A percentile compares a stretch with the other conserved stretches of the same genome.
Evolutionary conservation across 2,329 filamentous ascomycete genomes (phyloP).

Genomic region (Cladosporium sp.): DNA sequence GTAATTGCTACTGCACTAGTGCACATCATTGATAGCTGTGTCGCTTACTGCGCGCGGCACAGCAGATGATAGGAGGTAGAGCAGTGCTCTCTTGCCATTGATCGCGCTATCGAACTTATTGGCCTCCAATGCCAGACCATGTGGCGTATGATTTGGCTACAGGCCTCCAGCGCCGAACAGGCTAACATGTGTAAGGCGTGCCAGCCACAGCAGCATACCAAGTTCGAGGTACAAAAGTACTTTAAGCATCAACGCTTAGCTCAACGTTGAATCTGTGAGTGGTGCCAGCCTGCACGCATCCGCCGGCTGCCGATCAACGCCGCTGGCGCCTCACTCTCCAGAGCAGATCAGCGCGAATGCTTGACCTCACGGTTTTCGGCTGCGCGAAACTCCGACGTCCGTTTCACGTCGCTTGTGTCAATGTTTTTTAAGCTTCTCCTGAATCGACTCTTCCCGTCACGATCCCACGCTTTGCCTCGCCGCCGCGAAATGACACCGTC

Average conservation of each 20-base stretch:
- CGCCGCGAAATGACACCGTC: neutral
- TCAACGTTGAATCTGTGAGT: conserved; percentile 10
- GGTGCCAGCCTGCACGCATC: neutral
- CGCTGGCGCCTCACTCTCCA: conserved; percentile 3
- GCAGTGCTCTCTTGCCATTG: too few relatives aligned
- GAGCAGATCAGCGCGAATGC: neutral
- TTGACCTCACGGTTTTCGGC: neutral
- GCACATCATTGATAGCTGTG: neutral
- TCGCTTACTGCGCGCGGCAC: neutral
- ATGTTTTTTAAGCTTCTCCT: neutral
- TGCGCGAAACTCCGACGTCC: neutral
- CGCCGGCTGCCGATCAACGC: conserved; percentile 8
- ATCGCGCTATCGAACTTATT: too few relatives aligned
- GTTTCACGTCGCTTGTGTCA: neutral
- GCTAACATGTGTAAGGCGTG: neutral
- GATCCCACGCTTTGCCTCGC: neutral
- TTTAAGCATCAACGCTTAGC: conserved; percentile 14
- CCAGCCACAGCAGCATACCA: neutral
- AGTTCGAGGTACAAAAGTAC: neutral
- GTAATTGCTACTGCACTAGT: neutral
- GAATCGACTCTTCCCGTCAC: neutral
- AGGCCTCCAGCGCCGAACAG: neutral
- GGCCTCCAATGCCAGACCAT: too few relatives aligned
- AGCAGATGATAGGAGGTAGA: too few relatives aligned
- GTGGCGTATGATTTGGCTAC: too few relatives aligned